Conservation (phyloP, 148 eudicot genomes). For the Fagopyrum esculentum region DNA sequence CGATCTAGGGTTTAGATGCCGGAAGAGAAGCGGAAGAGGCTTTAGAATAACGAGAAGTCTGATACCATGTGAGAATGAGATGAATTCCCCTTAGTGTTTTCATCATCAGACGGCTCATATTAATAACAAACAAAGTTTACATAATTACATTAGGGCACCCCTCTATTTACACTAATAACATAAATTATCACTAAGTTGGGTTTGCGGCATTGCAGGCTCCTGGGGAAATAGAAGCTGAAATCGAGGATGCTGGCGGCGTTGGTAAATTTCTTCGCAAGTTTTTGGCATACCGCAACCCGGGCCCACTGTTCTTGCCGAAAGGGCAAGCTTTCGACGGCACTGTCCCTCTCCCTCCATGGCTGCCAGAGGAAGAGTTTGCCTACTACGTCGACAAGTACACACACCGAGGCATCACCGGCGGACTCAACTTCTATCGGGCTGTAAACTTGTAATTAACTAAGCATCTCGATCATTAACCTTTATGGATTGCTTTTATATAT, state of each 20-base stretch:
- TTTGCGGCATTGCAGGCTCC: constrained; percentile 24
- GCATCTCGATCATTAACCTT: no score
- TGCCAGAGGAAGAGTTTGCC: constrained; percentile 42
- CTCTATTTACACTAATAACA: no score
- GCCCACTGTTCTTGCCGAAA: constrained; percentile 44
- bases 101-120: no score
- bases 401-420: constrained; percentile 53
- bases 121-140: no score
- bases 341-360: constrained; percentile 44
- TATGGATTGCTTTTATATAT: no score
- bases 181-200: no score
- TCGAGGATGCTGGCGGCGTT: constrained; percentile 29
- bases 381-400: constrained; percentile 40
- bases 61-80: no score
- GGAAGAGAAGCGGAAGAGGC: no score
- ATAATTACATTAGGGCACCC: no score
- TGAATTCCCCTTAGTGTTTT: no score
- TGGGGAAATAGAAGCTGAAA: constrained; percentile 39
- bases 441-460: constrained; percentile 33
- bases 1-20: no score
- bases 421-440: constrained; percentile 65
- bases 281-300: constrained; percentile 29
- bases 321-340: constrained; percentile 31
- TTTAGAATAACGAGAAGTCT: no score
- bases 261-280: constrained; percentile 33